phyloP scores from a whole-genome alignment of 192 early-diverging fungal species.

The Haplosporangium gracile region DNA sequence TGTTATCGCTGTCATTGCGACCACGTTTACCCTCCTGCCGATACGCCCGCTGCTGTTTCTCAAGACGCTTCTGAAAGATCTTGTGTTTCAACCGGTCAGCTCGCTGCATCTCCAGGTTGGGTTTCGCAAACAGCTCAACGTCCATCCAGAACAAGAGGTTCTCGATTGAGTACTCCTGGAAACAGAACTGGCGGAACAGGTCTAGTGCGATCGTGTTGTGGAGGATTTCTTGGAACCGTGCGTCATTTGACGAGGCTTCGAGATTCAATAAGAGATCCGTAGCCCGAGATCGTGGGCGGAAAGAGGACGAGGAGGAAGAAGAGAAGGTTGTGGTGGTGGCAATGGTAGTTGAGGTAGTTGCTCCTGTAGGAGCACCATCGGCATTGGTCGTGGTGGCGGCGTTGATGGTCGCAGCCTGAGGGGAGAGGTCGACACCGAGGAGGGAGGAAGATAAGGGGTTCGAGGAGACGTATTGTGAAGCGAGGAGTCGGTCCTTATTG shows the following conservation, averaged over 20 bases:
- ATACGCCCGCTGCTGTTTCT: conserved; percentile 10
- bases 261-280: conserved; percentile 38
- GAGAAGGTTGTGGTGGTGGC: not conserved
- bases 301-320: not conserved
- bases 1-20: not conserved
- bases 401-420: not conserved
- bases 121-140: conserved; percentile 79
- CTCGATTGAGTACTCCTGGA: conserved; percentile 84
- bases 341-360: conserved; percentile 1
- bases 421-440: not conserved
- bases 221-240: conserved; percentile 56
- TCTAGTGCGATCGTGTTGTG: conserved; percentile 60
- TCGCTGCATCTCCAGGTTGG: conserved; percentile 13
- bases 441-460: conserved; percentile 13
- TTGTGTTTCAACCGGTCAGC: not conserved
- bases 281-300: conserved; percentile 16
- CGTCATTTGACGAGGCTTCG: conserved; percentile 48
- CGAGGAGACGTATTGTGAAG: conserved; percentile 13
- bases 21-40: not conserved
- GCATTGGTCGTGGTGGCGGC: conserved; percentile 1
- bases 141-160: conserved; percentile 88
- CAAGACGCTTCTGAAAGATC: not conserved
- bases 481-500: not conserved
- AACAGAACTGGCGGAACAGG: conserved; percentile 69
- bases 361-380: conserved; percentile 3